Evolutionary conservation across 2,329 filamentous ascomycete genomes (phyloP).

Genomic region (Didymellaceae sp.): DNA sequence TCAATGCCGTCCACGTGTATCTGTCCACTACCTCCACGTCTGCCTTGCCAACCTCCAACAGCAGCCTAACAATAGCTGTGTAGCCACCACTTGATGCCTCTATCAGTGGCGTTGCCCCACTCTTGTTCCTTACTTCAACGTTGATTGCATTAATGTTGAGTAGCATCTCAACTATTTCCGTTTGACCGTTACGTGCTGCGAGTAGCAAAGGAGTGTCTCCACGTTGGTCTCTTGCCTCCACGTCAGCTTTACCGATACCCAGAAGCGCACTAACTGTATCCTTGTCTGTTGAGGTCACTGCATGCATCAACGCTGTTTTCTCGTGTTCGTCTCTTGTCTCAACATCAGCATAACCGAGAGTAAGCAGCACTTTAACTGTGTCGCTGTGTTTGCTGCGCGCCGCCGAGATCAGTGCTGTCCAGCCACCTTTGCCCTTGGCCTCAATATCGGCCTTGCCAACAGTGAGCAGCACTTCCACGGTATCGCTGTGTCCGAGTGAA

Average conservation of each 20-base stretch:
- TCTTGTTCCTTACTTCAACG: neutral
- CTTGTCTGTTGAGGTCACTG: neutral
- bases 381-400: neutral
- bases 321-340: neutral
- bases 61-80: neutral
- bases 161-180: too few species aligned
- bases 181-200: too few species aligned
- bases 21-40: too few species aligned
- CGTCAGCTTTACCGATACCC: too few species aligned
- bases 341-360: neutral
- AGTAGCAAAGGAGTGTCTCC: too few species aligned
- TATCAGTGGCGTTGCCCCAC: neutral
- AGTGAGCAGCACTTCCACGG: conserved; percentile 9
- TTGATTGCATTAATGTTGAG: neutral
- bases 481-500: neutral
- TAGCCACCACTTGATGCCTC: neutral
- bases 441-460: conserved; percentile 12
- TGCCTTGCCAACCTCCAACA: neutral
- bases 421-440: neutral
- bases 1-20: too few species aligned
- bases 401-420: neutral
- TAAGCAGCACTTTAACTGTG: neutral
- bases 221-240: too few species aligned
- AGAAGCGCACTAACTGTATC: neutral
- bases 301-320: neutral